Base-by-base conservation (phyloP, 2,329 filamentous ascomycete species). In the Onygenales sp. region DNA sequence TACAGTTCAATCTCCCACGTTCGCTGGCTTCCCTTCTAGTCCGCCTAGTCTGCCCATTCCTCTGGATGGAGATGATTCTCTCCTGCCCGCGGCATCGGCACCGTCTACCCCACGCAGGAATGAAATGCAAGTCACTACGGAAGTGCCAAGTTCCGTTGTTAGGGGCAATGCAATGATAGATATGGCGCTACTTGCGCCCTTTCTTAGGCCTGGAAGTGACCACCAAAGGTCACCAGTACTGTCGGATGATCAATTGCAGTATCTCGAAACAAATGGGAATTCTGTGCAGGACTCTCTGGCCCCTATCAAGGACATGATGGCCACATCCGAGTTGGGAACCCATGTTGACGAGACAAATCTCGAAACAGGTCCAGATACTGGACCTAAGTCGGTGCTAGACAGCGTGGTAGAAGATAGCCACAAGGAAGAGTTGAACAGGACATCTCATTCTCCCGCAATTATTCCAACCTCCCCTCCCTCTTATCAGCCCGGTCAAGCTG, bases 21-120 rank as follows among this genome's bases (percentile, higher is more conserved):
- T 57, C 41, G 49, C 46, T 2, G 57, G 54, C 1, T 58, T 60
- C 44, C 44, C 52, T n/a, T 57, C 56, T 4, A 62, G 58, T 41
- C 56, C 58, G 10, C 54, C 56, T 39, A 31, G 51, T 39, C 39
- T 14, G 14, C 31, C 31, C 39, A 17, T 11, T 2, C 8, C n/a
- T 39, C 13, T 7, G 27, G 41, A 41, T 31, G 21, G 11, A 44
- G 32, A 50, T 11, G 5, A 31, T 45, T 13, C 31, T 33, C 31
- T 21, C 4, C 13, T 39, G 10, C 17, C 46, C 14, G 6, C 35
- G 9, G 7, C 17, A n/a, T 6, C 46, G 10, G n/a, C 7, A 21
- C 36, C 11, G 21, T 27, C 35, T 7, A 8, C 17, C 27, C 35
- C 31, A 11, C 46, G 9, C 6, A 9, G 13, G 10, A 6, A n/a